A percentile compares a stretch with the other conserved stretches of the same genome.
These are phyloP conservation scores for Trichoderma erinaceum DNA, from an alignment of 495 filamentous ascomycete genomes.

Conservation along the genomic window DNA sequence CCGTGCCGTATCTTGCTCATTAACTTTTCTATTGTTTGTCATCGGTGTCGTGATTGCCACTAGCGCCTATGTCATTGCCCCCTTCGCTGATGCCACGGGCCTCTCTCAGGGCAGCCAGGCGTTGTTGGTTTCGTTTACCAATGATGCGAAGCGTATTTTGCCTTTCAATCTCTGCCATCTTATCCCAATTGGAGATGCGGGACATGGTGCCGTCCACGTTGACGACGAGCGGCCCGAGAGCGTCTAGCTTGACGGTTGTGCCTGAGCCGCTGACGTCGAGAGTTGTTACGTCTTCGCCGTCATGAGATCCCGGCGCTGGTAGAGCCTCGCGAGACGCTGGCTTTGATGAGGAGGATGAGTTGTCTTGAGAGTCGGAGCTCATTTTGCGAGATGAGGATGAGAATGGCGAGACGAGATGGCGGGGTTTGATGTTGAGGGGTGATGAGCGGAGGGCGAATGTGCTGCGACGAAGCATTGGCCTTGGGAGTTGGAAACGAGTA, in stretches of 20 bases:
- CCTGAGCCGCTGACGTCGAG: slow-evolving; percentile 49
- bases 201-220: slow-evolving; percentile 58
- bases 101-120: slow-evolving; percentile 49
- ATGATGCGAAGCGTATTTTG: slow-evolving; percentile 56
- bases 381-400: background rate
- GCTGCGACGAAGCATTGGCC: slow-evolving; percentile 5
- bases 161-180: slow-evolving; percentile 58
- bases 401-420: slow-evolving; percentile 10
- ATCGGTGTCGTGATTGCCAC: slow-evolving; percentile 13
- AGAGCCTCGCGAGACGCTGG: slow-evolving; percentile 17
- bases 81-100: slow-evolving; percentile 17
- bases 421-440: background rate
- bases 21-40: slow-evolving; percentile 4
- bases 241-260: slow-evolving; percentile 46
- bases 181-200: slow-evolving; percentile 60
- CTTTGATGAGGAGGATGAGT: background rate
- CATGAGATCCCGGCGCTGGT: slow-evolving; percentile 23
- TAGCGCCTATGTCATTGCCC: slow-evolving; percentile 15
- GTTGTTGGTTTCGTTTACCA: slow-evolving; percentile 56
- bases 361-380: background rate
- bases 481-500: background rate
- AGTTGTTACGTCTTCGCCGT: slow-evolving; percentile 17
- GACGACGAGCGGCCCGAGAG: slow-evolving; percentile 63
- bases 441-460: background rate
- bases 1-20: background rate